Conservation (phyloP, 371 early-diverging fungal genomes). For the Haplosporangium sp. region DNA sequence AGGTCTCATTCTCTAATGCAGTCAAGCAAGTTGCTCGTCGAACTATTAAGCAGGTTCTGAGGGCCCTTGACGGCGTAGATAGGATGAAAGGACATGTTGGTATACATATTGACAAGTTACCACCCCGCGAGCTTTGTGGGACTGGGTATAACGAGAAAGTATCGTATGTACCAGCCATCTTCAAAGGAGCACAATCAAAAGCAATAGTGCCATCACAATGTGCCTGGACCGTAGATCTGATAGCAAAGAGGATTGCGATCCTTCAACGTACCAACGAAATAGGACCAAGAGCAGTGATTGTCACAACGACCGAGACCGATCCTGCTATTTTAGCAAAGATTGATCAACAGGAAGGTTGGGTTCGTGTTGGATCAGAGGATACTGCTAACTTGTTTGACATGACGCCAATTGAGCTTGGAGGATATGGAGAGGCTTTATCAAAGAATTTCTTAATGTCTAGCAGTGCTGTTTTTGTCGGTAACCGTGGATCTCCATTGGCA, state of each 20-base stretch:
- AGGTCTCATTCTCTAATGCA: constrained; percentile 14
- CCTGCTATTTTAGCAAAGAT: constrained; percentile 25
- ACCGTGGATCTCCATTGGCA: constrained; percentile 12
- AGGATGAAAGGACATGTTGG: constrained; percentile 34
- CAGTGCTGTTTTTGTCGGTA: constrained; percentile 49
- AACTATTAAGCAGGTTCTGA: constrained; percentile 17
- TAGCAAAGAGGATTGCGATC: constrained; percentile 35
- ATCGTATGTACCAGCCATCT: background rate
- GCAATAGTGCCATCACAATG: constrained; percentile 13
- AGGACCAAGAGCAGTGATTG: constrained; percentile 25
- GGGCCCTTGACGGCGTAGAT: constrained; percentile 17
- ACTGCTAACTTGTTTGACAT: constrained; percentile 26
- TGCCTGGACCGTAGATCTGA: constrained; percentile 39
- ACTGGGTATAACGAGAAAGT: background rate
- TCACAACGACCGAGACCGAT: constrained; percentile 50
- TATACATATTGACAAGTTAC: constrained; percentile 45
- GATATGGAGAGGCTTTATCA: constrained; percentile 25
- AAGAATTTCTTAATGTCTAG: constrained; percentile 32
- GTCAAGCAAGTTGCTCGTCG: constrained; percentile 9
- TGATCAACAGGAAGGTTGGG: constrained; percentile 39
- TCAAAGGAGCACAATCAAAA: constrained; percentile 2
- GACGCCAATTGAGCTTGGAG: constrained; percentile 21
- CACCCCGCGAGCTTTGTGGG: constrained; percentile 30
- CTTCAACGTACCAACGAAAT: constrained; percentile 27
- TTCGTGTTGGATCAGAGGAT: constrained; percentile 26